Evolutionary conservation across 768 basidiomycete species (phyloP).

Genomic region (Guyanaporus albipodus): DNA sequence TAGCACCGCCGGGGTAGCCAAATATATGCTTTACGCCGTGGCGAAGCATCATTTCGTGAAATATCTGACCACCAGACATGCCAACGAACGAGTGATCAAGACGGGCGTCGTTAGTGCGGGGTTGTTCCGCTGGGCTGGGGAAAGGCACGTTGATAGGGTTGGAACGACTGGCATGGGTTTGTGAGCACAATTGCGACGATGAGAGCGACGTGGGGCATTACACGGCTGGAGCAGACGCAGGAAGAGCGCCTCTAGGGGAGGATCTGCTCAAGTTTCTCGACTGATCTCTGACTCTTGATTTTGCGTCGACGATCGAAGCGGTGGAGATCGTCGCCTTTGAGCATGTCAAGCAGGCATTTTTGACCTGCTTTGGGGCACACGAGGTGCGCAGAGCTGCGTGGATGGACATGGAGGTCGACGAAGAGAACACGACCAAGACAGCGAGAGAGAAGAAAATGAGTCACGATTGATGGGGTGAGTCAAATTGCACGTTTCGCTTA

Average conservation of each 20-base stretch:
- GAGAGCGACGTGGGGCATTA: conserved; percentile 33
- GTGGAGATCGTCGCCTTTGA: conserved; percentile 48
- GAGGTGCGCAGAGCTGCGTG: conserved; percentile 41
- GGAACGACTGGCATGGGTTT: conserved; percentile 53
- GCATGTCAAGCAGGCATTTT: conserved; percentile 38
- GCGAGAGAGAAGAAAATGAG: conserved; percentile 1
- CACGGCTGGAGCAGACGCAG: conserved; percentile 61
- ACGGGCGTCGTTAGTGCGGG: conserved; percentile 43
- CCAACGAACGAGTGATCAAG: conserved; percentile 88
- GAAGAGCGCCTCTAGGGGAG: conserved; percentile 53
- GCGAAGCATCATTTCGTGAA: conserved; percentile 99
- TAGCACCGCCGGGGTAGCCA: conserved; percentile 97
- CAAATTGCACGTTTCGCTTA: not conserved
- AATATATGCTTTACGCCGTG: conserved; percentile 96
- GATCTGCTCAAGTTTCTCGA: conserved; percentile 72
- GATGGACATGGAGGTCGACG: conserved; percentile 38
- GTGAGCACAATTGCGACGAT: conserved; percentile 22
- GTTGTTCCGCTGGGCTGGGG: conserved; percentile 32
- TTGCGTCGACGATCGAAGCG: conserved; percentile 69
- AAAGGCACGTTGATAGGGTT: conserved; percentile 36
- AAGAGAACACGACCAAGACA: conserved; percentile 11
- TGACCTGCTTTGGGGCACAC: conserved; percentile 35
- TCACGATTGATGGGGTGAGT: conserved; percentile 1
- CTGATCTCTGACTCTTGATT: conserved; percentile 75
- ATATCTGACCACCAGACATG: conserved; percentile 93